Evolutionary conservation across 208 protist genomes (phyloP), one percentile per base, ranked within the genome.

Genomic region (Acanthamoeba castellanii): DNA sequence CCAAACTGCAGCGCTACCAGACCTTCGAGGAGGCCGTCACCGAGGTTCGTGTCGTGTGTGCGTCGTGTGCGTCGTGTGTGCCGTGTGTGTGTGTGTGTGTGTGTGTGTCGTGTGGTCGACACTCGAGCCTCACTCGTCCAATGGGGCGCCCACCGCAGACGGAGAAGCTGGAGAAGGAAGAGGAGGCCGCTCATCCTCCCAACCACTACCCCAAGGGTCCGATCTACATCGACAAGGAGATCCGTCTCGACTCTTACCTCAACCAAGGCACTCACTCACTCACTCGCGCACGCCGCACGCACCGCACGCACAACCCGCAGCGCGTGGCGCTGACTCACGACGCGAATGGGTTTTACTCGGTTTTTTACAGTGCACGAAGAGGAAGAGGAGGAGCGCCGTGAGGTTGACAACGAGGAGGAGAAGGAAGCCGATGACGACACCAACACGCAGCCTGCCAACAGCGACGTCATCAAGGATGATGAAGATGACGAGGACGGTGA

Each of bases 171-270:
- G 87, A 92, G 87, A 70, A 92, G 47, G 87, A 92, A 6, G 87
- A 92, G 42, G 87, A 92, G 42, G 87, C 30, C 27, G 64, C 57
- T 1, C 45, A 92, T 25, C 57, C 57, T 9, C 57, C 64, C 27
- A 70, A 92, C 59, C 87, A 92, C 64, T 92, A 78, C n/a, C 87
- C 87, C 27, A 92, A 92, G 34, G 87, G 87, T 3, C 87, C 87
- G 3, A 22, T 92, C 32, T 92, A 78, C 45, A 20, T 76, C 57
- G 87, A 92, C 64, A 22, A 55, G 16, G 87, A 92, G 37, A 92
- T 92, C 22, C 87, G 87, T 37, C 64, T 92, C 9, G 87, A 92
- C 34, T 92, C 87, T 25, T 92, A 92, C 93, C 22, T 55, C 90
- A 72, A 78, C 89, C 22, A 95, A 87, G 84, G 45, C 47, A 14